A percentile compares a stretch with the other conserved stretches of the same genome.
Evolutionary conservation across 2,329 filamentous ascomycete species (phyloP).

Genomic region (Beauveria pseudobassiana): DNA sequence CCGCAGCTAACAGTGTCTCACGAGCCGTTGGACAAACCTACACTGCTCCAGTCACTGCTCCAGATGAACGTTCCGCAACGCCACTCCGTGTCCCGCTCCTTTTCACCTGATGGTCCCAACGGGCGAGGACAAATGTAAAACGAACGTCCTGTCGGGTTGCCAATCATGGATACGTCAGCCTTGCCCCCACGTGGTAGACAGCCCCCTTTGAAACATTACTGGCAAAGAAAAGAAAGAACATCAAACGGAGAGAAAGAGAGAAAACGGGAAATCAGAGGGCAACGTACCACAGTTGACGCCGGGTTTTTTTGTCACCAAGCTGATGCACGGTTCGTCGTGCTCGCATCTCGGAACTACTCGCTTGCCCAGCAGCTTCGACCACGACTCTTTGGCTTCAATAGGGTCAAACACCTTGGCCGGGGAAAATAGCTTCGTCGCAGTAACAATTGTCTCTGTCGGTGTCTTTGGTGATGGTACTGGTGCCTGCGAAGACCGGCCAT

Average conservation of each 20-base stretch:
- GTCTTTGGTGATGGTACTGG: neutral
- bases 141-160: conserved; percentile 39
- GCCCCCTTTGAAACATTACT: neutral
- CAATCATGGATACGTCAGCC: neutral
- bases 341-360: conserved; percentile 73
- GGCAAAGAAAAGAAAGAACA: too few relatives aligned
- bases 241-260: neutral
- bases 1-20: neutral
- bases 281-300: conserved; percentile 67
- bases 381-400: conserved; percentile 68
- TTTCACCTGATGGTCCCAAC: conserved; percentile 75
- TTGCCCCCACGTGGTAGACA: neutral
- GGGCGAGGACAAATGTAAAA: conserved; percentile 64
- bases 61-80: conserved; percentile 78
- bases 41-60: conserved; percentile 50
- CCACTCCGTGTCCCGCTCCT: conserved; percentile 80
- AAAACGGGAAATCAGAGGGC: neutral
- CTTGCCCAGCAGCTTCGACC: conserved; percentile 76
- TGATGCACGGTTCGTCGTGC: conserved; percentile 81
- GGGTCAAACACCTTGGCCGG: conserved; percentile 53
- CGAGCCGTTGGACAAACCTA: conserved; percentile 7
- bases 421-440: neutral
- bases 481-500: neutral
- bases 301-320: conserved; percentile 76
- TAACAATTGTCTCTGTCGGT: neutral